Conservation (phyloP, 179 eudicot genomes). For the Beta lomatogona region DNA sequence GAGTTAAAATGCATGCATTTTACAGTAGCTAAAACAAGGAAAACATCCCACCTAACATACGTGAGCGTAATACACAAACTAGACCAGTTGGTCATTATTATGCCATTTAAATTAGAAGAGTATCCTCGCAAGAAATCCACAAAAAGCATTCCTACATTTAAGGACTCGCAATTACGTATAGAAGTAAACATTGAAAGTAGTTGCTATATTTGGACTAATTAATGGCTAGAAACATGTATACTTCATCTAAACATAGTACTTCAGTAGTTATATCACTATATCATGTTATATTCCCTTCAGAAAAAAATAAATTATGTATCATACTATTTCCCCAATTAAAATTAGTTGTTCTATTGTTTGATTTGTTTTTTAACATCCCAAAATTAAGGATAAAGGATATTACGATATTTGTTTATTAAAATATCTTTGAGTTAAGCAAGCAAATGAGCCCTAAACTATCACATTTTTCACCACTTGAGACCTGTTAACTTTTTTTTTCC, state of each 20-base stretch:
- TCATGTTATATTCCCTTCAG: too few species aligned
- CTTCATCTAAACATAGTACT: not conserved
- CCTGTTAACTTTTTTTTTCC: too few species aligned
- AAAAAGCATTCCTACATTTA: conserved; percentile 21
- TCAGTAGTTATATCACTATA: not conserved
- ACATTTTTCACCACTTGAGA: too few species aligned
- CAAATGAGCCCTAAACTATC: too few species aligned
- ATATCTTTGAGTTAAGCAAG: too few species aligned
- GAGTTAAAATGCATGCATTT: not conserved
- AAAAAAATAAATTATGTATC: too few species aligned
- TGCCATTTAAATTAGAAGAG: not conserved
- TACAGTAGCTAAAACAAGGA: not conserved
- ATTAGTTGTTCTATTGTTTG: too few species aligned
- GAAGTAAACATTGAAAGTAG: conserved; percentile 18
- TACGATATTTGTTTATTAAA: too few species aligned
- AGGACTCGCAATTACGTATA: conserved; percentile 25
- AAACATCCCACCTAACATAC: conserved; percentile 28
- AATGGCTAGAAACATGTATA: not conserved
- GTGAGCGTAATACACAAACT: conserved; percentile 31
- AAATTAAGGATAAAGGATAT: too few species aligned
- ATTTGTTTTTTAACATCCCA: too few species aligned
- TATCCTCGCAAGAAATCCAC: conserved; percentile 30
- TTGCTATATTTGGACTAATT: conserved; percentile 19
- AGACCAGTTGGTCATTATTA: not conserved
- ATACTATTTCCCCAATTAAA: too few species aligned